Percentiles rank a stretch among this genome's conserved stretches.
Conservation (phyloP, 1,139 yeast species). For the Sugiyamaella japonica region DNA sequence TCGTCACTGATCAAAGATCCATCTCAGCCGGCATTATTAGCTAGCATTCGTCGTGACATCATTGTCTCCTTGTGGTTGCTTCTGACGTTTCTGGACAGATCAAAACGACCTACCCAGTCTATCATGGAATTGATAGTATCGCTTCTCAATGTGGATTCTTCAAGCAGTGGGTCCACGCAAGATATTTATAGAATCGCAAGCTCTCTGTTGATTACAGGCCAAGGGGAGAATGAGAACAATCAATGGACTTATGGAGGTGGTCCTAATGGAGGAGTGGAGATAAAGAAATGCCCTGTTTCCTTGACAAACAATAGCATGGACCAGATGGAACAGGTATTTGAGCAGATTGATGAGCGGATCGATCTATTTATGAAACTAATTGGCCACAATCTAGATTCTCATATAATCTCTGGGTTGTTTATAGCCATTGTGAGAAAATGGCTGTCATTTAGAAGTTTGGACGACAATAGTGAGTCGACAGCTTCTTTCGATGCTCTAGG, state of each 20-base stretch:
- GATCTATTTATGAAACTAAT: conserved; percentile 51
- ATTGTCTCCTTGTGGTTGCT: conserved; percentile 57
- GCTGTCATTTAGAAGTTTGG: conserved; percentile 44
- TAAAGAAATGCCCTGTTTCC: conserved; percentile 34
- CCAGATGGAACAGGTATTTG: conserved; percentile 36
- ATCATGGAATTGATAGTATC: conserved; percentile 27
- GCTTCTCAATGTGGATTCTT: conserved; percentile 11
- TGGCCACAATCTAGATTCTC: conserved; percentile 49
- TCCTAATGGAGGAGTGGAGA: conserved; percentile 57
- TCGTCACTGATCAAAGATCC: conserved; percentile 60
- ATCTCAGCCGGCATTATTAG: conserved; percentile 31
- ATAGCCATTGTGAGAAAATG: conserved; percentile 58
- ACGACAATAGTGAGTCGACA: conserved; percentile 39
- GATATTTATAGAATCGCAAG: conserved; percentile 46
- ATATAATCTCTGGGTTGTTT: conserved; percentile 51
- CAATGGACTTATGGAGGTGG: conserved; percentile 56
- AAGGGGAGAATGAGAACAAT: conserved; percentile 29
- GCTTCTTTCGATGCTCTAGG: conserved; percentile 59
- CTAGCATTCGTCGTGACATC: conserved; percentile 8
- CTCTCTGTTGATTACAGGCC: conserved; percentile 44
- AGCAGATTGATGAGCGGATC: conserved; percentile 55
- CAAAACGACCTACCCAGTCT: conserved; percentile 42
- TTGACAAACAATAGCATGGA: conserved; percentile 8
- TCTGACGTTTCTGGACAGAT: conserved; percentile 49
- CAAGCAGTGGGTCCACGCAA: neutral